Percentiles rank a stretch among this genome's conserved stretches.
phyloP scores from a whole-genome alignment of 257 asterid species.

The Craterostigma plantagineum region DNA sequence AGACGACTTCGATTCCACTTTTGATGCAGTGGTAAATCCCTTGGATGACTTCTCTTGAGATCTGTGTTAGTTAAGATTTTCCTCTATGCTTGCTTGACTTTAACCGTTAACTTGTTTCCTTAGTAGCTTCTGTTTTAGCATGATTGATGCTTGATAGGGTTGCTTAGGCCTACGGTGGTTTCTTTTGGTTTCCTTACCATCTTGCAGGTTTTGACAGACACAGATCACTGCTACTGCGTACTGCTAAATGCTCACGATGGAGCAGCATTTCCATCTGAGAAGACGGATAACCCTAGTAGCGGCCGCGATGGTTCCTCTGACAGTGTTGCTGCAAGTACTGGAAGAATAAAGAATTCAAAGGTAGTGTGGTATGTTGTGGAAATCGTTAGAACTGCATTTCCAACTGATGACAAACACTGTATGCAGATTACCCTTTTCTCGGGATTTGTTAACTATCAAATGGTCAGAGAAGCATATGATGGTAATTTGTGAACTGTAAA shows the following conservation, averaged over 20 bases:
- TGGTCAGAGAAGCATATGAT: conserved; percentile 96
- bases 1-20: conserved; percentile 95
- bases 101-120: not conserved
- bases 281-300: conserved; percentile 13
- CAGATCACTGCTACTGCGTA: conserved; percentile 94
- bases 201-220: conserved; percentile 77
- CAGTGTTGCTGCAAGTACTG: conserved; percentile 25
- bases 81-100: not conserved
- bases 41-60: no score
- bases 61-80: not conserved
- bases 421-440: conserved; percentile 87
- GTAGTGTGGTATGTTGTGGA: conserved; percentile 13
- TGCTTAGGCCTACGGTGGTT: no score
- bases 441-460: conserved; percentile 92
- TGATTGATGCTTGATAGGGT: no score
- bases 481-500: conserved; percentile 30
- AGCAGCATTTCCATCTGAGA: conserved; percentile 71
- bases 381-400: not conserved
- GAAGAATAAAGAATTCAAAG: conserved; percentile 56
- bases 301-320: conserved; percentile 25
- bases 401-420: conserved; percentile 5
- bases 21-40: conserved; percentile 77
- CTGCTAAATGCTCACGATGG: conserved; percentile 82
- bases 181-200: not conserved
- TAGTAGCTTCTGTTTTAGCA: no score